Evolutionary conservation across 2,329 filamentous ascomycete genomes (phyloP), one percentile per base, ranked within the genome.

Genomic region (Penicillium janthinellum): DNA sequence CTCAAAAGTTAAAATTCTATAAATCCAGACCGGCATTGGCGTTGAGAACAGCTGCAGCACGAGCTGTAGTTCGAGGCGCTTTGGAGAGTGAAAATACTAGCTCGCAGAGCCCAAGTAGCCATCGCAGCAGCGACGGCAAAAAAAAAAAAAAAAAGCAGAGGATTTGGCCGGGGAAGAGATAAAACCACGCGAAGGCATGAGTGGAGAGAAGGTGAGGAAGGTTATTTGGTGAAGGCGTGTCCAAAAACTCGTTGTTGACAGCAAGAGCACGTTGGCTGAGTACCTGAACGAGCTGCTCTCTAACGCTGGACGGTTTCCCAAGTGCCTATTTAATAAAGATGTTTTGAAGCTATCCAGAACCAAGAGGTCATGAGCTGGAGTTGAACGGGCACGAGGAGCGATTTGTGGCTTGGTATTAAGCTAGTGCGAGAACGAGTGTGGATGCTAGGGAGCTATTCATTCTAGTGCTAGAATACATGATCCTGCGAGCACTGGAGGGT

Each of bases 381-480:
- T 50, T 50, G 47, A 20, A 35, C 47, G 2, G 48, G 31, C 37
- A 22, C 28, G 8, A 37, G 31, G n/a, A 51, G 28, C 35, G 48
- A 38, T 51, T 51, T 20, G 48, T 51, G 48, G 22, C 31, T 51
- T 51, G 48, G 6, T 14, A 20, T 20, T 20, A 12, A 38, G 31
- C 31, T 51, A 51, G 31, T 51, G n/a, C 31, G 48, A 51, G 31
- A 51, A 51, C 28, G 48, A 51, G 31, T 38, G 2, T 38, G 34
- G 48, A 51, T 51, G 15, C 17, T 51, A 51, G 8, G 34, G 8
- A 38, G 31, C 28, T 51, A 51, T 37, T 22, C 5, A 37, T 38
- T 51, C 28, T 51, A 25, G 44, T 47, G 22, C 28, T 51, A 51
- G 7, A 51, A 51, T 51, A 51, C 28, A 51, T 51, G 31, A 51